These are phyloP conservation scores for Colletotrichum falcatum DNA, from an alignment of 2,329 filamentous ascomycete genomes.

Conservation along the genomic window DNA sequence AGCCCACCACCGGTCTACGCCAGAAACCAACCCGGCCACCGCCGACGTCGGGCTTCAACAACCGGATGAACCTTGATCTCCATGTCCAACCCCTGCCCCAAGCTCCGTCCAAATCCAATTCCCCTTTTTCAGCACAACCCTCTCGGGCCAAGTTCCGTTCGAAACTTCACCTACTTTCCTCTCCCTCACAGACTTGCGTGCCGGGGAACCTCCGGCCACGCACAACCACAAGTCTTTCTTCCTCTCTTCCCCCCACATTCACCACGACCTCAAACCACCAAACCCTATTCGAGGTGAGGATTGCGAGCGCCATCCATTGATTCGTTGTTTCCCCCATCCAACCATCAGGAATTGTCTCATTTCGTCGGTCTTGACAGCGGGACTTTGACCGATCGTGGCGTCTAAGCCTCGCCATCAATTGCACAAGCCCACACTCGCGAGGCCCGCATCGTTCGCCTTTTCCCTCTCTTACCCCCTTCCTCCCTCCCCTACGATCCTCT, in stretches of 20 bases:
- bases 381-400: conserved; percentile 56
- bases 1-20: neutral
- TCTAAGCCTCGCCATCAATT: conserved; percentile 59
- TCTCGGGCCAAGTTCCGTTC: conserved; percentile 43
- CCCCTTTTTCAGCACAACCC: conserved; percentile 25
- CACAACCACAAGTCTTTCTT: conserved; percentile 47
- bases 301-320: conserved; percentile 72
- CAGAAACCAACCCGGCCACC: neutral
- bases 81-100: conserved; percentile 13
- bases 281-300: conserved; percentile 48
- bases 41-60: conserved; percentile 4
- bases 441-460: neutral
- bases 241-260: conserved; percentile 54
- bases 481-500: conserved; percentile 42
- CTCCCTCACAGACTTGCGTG: conserved; percentile 57
- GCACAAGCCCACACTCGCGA: neutral
- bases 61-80: conserved; percentile 33
- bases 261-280: conserved; percentile 28
- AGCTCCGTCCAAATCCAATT: conserved; percentile 36
- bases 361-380: conserved; percentile 56
- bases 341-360: conserved; percentile 63
- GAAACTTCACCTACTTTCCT: conserved; percentile 39
- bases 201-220: conserved; percentile 49
- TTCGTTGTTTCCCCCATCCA: conserved; percentile 68
- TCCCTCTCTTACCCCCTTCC: conserved; percentile 45